Percentiles rank a stretch among this genome's conserved stretches.
Conservation (phyloP, 805 yeast species). For the Saccharomyces jurei region DNA sequence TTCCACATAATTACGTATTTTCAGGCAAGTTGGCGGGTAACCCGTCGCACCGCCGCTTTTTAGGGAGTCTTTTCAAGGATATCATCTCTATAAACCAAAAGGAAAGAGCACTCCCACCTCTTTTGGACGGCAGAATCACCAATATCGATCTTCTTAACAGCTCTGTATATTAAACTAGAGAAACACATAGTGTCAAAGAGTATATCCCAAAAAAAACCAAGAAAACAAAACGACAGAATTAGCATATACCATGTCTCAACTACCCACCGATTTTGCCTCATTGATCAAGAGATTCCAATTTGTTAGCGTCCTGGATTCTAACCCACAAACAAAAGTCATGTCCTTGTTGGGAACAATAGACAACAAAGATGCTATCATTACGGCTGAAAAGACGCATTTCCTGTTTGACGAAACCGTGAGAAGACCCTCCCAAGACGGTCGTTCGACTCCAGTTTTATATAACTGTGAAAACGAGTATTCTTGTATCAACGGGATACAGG, state of each 20-base stretch:
- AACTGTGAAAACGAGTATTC: slow-evolving; percentile 12
- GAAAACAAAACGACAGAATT: not conserved
- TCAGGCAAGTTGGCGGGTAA: not conserved
- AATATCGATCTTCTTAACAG: not conserved
- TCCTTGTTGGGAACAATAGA: slow-evolving; percentile 63
- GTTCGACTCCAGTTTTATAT: slow-evolving; percentile 5
- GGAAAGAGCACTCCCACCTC: not conserved
- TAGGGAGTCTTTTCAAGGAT: not conserved
- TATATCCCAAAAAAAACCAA: not conserved
- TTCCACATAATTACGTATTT: not conserved
- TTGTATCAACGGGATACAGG: slow-evolving; percentile 23
- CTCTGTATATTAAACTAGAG: not conserved
- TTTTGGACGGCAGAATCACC: not conserved
- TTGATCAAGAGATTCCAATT: slow-evolving; percentile 39
- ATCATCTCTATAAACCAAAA: not conserved
- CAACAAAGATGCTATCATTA: slow-evolving; percentile 53
- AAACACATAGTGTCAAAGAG: not conserved
- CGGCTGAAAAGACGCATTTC: slow-evolving; percentile 69
- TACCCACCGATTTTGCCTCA: not conserved
- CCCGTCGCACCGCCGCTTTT: not conserved
- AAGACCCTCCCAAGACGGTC: slow-evolving; percentile 6
- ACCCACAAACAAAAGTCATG: slow-evolving; percentile 61
- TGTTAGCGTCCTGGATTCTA: slow-evolving; percentile 41
- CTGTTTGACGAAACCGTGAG: slow-evolving; percentile 24
- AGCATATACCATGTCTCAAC: not conserved